Conservation (phyloP, 2,329 filamentous ascomycete genomes). For the Paraconiothyrium brasiliense region DNA sequence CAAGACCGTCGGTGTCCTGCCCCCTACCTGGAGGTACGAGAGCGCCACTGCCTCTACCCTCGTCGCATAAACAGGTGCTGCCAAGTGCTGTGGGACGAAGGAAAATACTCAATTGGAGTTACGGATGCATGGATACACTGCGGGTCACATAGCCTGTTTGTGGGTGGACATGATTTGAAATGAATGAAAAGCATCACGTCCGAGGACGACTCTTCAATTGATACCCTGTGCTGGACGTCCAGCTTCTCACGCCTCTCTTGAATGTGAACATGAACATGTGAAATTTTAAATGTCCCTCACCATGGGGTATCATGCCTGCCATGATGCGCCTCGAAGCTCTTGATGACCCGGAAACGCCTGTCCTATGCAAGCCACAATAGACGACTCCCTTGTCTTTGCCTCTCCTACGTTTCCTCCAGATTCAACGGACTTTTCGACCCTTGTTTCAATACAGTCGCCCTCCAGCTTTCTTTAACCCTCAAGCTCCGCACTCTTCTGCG, state of each 20-base stretch:
- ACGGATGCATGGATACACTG: conserved; percentile 48
- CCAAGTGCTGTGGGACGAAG: conserved; percentile 32
- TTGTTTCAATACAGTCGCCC: background rate
- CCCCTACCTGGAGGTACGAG: conserved; percentile 99
- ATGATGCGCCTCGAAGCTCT: conserved; percentile 4
- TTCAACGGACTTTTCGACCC: background rate
- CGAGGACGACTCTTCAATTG: conserved; percentile 21
- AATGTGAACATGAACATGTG: background rate
- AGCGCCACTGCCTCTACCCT: conserved; percentile 78
- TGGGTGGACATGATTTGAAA: conserved; percentile 46
- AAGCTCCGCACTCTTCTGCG: conserved; percentile 58
- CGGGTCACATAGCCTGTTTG: conserved; percentile 39
- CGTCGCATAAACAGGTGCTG: conserved; percentile 53
- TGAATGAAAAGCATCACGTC: conserved; percentile 49
- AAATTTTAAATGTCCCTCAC: background rate
- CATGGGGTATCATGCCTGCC: conserved; percentile 32
- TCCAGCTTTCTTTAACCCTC: conserved; percentile 46
- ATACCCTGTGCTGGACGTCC: background rate
- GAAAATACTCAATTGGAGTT: conserved; percentile 48
- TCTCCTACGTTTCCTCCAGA: background rate
- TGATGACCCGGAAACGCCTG: conserved; percentile 21
- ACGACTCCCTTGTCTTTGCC: background rate
- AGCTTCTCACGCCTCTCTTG: background rate
- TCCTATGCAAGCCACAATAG: conserved; percentile 1
- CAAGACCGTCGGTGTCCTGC: conserved; percentile 87